Base-by-base conservation (phyloP, 2,329 filamentous ascomycete genomes). In the Huntiella moniliformis region DNA sequence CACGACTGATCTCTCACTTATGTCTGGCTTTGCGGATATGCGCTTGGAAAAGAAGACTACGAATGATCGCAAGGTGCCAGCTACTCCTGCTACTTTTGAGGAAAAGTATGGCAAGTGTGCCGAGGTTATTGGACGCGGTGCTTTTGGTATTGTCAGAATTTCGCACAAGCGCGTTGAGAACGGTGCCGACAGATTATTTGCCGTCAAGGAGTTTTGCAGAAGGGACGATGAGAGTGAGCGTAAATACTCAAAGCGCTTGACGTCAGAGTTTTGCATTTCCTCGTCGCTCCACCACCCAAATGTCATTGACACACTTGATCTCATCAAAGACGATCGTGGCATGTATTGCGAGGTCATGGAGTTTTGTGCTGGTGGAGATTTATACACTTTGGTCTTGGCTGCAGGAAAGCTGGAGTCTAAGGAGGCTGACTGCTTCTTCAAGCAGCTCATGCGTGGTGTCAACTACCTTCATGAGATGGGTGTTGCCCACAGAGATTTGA, bases 391-490 rank as follows among this genome's bases (percentile, higher is more conserved):
- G 4, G 82, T 98, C 15, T 74, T 96, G 28, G 78, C 91, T 5
- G 85, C 86, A 34, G 84, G 84, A 49, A 94, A 94, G 62, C 77
- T 98, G 15, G 87, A 91, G 60, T 84, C 92, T 28, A 70, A 77
- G 50, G 91, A 98, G 63, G 88, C 91, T 50, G 91, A 98, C 60
- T 98, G 91, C 64, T 92, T 91, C 61, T 98, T 98, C 70, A 94
- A 96, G 65, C 91, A 98, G 63, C 78, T 96, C 63, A 96, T 98
- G 88, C 83, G 91, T 48, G 91, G 91, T 51, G 91, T 98, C 44
- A 88, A 96, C 63, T 98, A 98, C 61, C 86, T 98, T 67, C 91
- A 98, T 63, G 88, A 96, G 59, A 98, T 96, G 91, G 91, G 91
- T 47, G 91, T 98, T 18, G 88, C 91, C 10, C 91, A 98, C 60